These are phyloP conservation scores for Vitis hybrid DNA, from an alignment of 177 flowering plant genomes.

Conservation along the genomic window DNA sequence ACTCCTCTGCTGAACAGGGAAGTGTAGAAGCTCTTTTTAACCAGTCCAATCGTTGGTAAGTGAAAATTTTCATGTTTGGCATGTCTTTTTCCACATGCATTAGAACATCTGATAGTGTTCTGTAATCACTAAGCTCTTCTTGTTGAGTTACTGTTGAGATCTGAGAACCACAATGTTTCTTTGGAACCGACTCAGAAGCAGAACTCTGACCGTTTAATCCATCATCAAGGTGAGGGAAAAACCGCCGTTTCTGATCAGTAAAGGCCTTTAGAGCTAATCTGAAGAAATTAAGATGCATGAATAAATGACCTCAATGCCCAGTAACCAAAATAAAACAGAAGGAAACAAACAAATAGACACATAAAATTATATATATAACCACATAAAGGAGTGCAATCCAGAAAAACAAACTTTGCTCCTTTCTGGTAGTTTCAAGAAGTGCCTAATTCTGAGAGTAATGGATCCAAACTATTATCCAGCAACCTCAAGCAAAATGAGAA, in stretches of 20 bases:
- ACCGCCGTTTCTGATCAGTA: slow-evolving; percentile 83
- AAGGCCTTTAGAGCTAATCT: slow-evolving; percentile 96
- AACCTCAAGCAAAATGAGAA: no score
- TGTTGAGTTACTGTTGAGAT: slow-evolving; percentile 19
- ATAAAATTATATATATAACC: no score
- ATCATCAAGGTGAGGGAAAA: slow-evolving; percentile 88
- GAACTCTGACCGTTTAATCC: slow-evolving; percentile 26
- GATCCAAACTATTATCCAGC: no score
- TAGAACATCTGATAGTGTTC: slow-evolving; percentile 55
- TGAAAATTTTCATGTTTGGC: slow-evolving; percentile 51
- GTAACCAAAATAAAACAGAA: not conserved
- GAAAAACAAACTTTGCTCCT: no score
- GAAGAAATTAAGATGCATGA: slow-evolving; percentile 17
- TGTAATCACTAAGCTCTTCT: slow-evolving; percentile 52
- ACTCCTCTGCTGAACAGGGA: slow-evolving; percentile 47
- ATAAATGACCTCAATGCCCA: not conserved
- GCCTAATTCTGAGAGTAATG: no score
- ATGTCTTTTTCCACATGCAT: slow-evolving; percentile 55
- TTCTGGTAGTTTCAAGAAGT: no score
- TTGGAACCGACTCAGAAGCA: slow-evolving; percentile 37
- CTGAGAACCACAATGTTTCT: slow-evolving; percentile 52
- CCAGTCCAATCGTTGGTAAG: slow-evolving; percentile 85
- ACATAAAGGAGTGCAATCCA: no score
- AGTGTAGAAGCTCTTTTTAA: slow-evolving; percentile 72
- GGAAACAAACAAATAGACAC: not conserved